Evolutionary conservation across 306 rosid species (phyloP).

Genomic region (Citrullus amarus): DNA sequence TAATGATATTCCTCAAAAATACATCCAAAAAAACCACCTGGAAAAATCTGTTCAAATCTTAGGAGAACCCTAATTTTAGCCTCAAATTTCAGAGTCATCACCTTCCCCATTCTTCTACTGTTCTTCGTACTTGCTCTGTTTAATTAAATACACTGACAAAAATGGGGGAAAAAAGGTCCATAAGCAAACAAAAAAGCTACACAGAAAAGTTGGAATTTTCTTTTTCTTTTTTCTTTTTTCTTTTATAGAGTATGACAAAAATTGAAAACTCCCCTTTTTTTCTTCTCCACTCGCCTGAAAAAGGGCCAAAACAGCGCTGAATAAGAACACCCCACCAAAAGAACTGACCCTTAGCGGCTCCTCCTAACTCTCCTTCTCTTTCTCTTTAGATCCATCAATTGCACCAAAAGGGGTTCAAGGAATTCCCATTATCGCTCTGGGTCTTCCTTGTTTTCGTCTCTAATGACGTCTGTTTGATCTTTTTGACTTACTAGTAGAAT

Average conservation of each 20-base stretch:
- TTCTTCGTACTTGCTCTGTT: not conserved
- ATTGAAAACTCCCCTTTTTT: not conserved
- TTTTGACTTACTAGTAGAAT: not conserved
- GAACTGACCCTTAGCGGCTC: not conserved
- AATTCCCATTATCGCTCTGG: constrained; percentile 39
- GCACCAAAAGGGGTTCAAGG: constrained; percentile 24
- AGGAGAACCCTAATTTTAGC: not conserved
- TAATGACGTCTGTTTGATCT: constrained; percentile 16
- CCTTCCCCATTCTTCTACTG: not conserved
- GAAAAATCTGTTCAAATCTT: not conserved
- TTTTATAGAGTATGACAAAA: not conserved
- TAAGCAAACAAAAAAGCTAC: not conserved
- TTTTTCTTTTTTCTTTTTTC: not conserved
- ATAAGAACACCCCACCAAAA: constrained; percentile 3
- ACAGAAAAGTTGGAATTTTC: not conserved
- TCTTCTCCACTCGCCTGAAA: not conserved
- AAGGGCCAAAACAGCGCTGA: not conserved
- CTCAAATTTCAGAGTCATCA: not conserved
- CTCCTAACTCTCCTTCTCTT: not conserved
- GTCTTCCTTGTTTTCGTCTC: constrained; percentile 23
- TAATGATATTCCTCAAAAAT: not conserved
- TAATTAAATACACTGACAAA: not conserved
- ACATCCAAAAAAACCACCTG: not conserved
- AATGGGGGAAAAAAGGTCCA: not conserved
- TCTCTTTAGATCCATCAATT: constrained; percentile 23